These are phyloP conservation scores for Malus sieversii DNA, from an alignment of 306 rosid genomes.

Conservation along the genomic window DNA sequence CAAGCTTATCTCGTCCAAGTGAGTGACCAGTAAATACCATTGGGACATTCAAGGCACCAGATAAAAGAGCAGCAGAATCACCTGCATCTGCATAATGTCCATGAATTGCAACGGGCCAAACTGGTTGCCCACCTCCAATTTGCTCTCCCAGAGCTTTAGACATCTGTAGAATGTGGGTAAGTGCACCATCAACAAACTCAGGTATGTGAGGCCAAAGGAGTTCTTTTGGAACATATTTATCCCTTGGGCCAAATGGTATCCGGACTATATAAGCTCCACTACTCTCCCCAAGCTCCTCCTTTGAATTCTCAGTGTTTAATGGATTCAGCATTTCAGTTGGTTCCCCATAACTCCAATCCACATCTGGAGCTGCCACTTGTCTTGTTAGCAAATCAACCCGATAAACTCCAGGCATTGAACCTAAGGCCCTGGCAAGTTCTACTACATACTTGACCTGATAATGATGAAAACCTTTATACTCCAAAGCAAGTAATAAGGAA, in stretches of 20 bases:
- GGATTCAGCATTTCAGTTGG: constrained; percentile 56
- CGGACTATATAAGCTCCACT: constrained; percentile 48
- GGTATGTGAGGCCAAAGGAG: constrained; percentile 47
- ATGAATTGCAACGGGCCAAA: constrained; percentile 57
- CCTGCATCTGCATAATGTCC: constrained; percentile 70
- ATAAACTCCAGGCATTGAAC: constrained; percentile 54
- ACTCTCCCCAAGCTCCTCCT: constrained; percentile 45
- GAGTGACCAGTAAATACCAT: constrained; percentile 60
- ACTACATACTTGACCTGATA: constrained; percentile 52
- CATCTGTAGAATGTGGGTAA: constrained; percentile 44
- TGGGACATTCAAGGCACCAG: constrained; percentile 55
- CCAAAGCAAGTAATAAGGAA: constrained; percentile 1
- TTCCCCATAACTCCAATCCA: constrained; percentile 56
- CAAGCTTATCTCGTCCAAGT: constrained; percentile 53
- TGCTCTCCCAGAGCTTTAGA: constrained; percentile 55
- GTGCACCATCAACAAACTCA: constrained; percentile 51
- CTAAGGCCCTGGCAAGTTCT: constrained; percentile 54
- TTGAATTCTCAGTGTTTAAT: constrained; percentile 14
- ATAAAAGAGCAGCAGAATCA: constrained; percentile 53
- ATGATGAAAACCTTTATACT: background rate
- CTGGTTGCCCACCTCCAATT: constrained; percentile 41
- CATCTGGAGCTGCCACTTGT: constrained; percentile 51
- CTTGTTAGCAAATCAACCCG: constrained; percentile 54
- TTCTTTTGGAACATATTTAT: constrained; percentile 46
- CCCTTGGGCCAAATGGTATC: constrained; percentile 52